These are phyloP conservation scores for Neofusicoccum sp. DNA, from an alignment of 2,329 filamentous ascomycete species.

Conservation along the genomic window DNA sequence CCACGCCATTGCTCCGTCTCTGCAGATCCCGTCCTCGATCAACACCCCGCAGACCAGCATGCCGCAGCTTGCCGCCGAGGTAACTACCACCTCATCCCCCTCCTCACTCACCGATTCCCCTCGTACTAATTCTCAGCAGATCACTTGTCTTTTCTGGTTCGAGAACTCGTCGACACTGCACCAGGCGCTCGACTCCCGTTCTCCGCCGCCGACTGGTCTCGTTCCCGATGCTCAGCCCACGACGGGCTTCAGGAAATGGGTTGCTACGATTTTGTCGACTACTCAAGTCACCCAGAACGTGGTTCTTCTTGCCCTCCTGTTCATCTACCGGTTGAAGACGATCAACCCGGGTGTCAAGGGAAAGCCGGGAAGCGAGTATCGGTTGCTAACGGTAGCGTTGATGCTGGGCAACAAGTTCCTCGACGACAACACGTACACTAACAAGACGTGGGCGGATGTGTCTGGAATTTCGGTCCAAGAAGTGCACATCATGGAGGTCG, in stretches of 20 bases:
- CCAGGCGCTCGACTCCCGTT: conserved; percentile 66
- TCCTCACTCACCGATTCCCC: conserved; percentile 9
- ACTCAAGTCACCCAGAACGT: conserved; percentile 98
- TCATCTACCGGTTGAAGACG: conserved; percentile 91
- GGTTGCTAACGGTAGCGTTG: conserved; percentile 87
- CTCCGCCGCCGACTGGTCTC: conserved; percentile 54
- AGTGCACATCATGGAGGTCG: conserved; percentile 99
- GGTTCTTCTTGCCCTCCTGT: conserved; percentile 83
- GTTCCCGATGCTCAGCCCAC: conserved; percentile 74
- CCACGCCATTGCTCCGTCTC: conserved; percentile 23
- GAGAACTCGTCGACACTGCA: conserved; percentile 81
- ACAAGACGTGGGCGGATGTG: conserved; percentile 99
- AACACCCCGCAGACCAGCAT: conserved; percentile 42
- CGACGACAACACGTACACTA: conserved; percentile 98
- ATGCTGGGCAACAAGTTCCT: conserved; percentile 99
- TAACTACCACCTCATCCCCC: conserved; percentile 18
- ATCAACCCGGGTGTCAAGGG: conserved; percentile 88
- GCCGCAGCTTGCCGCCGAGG: conserved; percentile 45
- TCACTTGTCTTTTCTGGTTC: conserved; percentile 98
- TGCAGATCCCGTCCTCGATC: conserved; percentile 40
- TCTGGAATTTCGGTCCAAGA: conserved; percentile 91
- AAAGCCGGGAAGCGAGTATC: conserved; percentile 89
- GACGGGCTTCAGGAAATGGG: conserved; percentile 88
- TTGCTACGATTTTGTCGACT: conserved; percentile 84
- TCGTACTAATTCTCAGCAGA: conserved; percentile 52